Conservation (phyloP, 768 basidiomycete genomes). For the Artomyces pyxidatus region DNA sequence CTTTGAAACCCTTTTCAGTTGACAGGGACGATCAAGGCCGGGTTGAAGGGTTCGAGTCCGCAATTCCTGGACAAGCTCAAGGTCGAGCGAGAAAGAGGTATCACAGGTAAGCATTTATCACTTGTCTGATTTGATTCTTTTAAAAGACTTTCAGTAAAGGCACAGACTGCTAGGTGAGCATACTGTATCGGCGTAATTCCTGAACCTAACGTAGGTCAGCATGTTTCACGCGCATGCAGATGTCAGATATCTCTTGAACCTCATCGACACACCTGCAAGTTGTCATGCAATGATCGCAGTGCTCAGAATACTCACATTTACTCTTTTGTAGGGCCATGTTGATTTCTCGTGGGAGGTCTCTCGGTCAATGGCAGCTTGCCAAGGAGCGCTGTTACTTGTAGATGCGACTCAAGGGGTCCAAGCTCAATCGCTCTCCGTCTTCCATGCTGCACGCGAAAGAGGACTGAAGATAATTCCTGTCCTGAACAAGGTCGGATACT, state of each 20-base stretch:
- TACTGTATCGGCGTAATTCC: slow-evolving; percentile 1
- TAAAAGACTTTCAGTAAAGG: slow-evolving; percentile 59
- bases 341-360: slow-evolving; percentile 98
- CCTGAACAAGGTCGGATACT: slow-evolving; percentile 71
- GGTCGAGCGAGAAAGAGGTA: slow-evolving; percentile 94
- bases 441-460: slow-evolving; percentile 77
- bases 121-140: neutral
- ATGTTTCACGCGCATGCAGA: slow-evolving; percentile 67
- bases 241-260: slow-evolving; percentile 69
- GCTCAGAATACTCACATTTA: neutral
- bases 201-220: slow-evolving; percentile 29
- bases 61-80: slow-evolving; percentile 92
- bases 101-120: slow-evolving; percentile 57
- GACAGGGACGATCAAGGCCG: slow-evolving; percentile 77
- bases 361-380: slow-evolving; percentile 84
- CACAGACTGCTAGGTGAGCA: slow-evolving; percentile 80
- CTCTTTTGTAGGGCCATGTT: slow-evolving; percentile 76
- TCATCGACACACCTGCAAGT: slow-evolving; percentile 90
- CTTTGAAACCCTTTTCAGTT: too few species aligned
- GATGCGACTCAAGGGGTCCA: slow-evolving; percentile 98
- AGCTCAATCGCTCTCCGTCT: slow-evolving; percentile 94
- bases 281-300: neutral
- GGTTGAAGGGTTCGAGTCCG: slow-evolving; percentile 58
- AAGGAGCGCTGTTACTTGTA: slow-evolving; percentile 80
- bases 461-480: slow-evolving; percentile 83